Evolutionary conservation across 202 grass and related monocot genomes (phyloP), one percentile per base, ranked within the genome.

Genomic region (Digitaria exilis): DNA sequence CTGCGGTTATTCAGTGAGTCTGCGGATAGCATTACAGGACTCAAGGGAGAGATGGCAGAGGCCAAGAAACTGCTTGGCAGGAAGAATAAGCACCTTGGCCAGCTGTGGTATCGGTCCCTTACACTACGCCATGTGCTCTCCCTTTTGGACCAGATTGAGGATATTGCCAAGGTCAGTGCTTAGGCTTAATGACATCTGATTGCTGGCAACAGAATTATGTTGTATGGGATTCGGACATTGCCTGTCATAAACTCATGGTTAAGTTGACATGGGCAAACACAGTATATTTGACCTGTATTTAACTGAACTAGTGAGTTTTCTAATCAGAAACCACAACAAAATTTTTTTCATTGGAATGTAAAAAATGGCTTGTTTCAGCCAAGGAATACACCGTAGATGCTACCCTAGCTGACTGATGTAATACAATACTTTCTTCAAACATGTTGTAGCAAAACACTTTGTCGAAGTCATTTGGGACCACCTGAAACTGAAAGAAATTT

Each of bases 1-100:
- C 83, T 98, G 73, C 91, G 93, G n/a, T 77, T 96, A 69, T 98
- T 98, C 82, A 98, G 96, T 17, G 93, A 96, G 72, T 96, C 96
- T 1, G 87, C 96, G 0, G 91, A 92, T 81, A 94, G 96, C 88
- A 98, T 98, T 67, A 89, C 93, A 11, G 90, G 90, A 29, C 87
- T 98, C 52, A 98, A 98, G 48, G 81, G 90, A 44, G 96, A 96
- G 80, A 96, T 98, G 96, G 85, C 87, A 7, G 88, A 98, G 69
- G 91, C 93, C 44, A 96, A 93, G 78, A 87, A 90, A 67, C 80
- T 98, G 43, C 93, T 98, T 70, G 91, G 91, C 19, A 94, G 89
- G 69, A 90, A 88, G 79, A 98, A 94, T 77, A 93, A 92, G 61
- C 91, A 98, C 70, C 80, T 98, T 6, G 92, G 84, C 65, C 96